These are phyloP conservation scores for Aureobasidium sp. DNA, from an alignment of 2,329 filamentous ascomycete species.

Conservation along the genomic window DNA sequence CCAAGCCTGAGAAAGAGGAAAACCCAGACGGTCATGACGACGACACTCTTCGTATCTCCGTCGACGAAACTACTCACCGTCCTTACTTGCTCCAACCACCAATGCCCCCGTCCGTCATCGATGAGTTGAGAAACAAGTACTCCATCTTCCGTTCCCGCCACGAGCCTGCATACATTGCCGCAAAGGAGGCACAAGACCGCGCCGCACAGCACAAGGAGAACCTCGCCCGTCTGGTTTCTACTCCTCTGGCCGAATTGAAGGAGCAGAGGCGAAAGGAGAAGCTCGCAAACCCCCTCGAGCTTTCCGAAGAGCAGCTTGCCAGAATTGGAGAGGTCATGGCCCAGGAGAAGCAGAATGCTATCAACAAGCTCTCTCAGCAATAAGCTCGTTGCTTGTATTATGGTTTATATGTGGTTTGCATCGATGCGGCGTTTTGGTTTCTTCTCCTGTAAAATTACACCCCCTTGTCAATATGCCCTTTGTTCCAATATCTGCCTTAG, in stretches of 20 bases:
- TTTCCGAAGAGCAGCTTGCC: constrained; percentile 30
- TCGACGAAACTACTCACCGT: constrained; percentile 66
- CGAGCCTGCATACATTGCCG: constrained; percentile 61
- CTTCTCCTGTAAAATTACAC: constrained; percentile 8
- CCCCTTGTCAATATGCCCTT: background rate
- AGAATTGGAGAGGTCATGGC: constrained; percentile 35
- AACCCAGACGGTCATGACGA: constrained; percentile 45
- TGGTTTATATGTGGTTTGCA: constrained; percentile 7
- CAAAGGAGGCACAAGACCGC: constrained; percentile 49
- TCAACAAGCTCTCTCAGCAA: constrained; percentile 3
- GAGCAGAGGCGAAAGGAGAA: constrained; percentile 29
- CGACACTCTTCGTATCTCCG: constrained; percentile 70
- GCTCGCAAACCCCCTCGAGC: constrained; percentile 27
- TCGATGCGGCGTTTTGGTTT: constrained; percentile 4
- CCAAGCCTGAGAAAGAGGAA: constrained; percentile 40
- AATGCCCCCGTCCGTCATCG: constrained; percentile 68
- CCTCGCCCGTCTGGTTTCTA: constrained; percentile 33
- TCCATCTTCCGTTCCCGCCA: constrained; percentile 74
- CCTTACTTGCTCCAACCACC: constrained; percentile 71
- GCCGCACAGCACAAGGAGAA: constrained; percentile 36
- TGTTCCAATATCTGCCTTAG: background rate
- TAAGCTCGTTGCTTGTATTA: constrained; percentile 2
- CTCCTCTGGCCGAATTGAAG: constrained; percentile 37
- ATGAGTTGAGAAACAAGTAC: constrained; percentile 80
- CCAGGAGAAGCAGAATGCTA: constrained; percentile 11